A percentile compares a stretch with the other conserved stretches of the same genome.
These are phyloP conservation scores for Leonotis leonurus DNA, from an alignment of 257 asterid genomes.

Conservation along the genomic window DNA sequence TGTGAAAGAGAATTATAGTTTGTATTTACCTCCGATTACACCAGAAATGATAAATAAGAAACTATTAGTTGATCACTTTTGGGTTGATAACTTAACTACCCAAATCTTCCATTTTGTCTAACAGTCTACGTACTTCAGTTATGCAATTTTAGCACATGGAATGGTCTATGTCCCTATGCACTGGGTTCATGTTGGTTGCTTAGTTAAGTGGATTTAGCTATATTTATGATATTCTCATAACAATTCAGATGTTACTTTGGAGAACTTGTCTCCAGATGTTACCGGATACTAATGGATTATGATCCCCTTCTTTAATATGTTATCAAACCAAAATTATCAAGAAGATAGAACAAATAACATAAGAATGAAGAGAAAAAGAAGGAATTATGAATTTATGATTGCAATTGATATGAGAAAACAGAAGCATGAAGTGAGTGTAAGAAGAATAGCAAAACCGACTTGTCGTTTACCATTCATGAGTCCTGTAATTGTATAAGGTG, in stretches of 20 bases:
- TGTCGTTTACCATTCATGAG: neutral
- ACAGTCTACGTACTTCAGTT: neutral
- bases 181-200: neutral
- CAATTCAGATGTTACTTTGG: neutral
- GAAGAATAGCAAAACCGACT: neutral
- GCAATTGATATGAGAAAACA: neutral
- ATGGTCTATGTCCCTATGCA: neutral
- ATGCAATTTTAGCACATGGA: neutral
- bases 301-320: neutral
- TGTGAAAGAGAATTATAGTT: neutral
- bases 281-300: neutral
- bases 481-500: neutral
- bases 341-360: neutral
- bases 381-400: neutral
- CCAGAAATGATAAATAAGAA: neutral
- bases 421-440: neutral
- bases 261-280: neutral
- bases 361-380: neutral
- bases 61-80: constrained; percentile 1
- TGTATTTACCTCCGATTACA: neutral
- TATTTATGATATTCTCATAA: neutral
- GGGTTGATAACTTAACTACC: neutral
- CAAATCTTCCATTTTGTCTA: neutral
- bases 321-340: neutral
- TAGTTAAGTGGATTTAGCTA: neutral